A percentile compares a stretch with the other conserved stretches of the same genome.
phyloP scores from a whole-genome alignment of 306 rosid species.

The Sphenostylis stenocarpa region DNA sequence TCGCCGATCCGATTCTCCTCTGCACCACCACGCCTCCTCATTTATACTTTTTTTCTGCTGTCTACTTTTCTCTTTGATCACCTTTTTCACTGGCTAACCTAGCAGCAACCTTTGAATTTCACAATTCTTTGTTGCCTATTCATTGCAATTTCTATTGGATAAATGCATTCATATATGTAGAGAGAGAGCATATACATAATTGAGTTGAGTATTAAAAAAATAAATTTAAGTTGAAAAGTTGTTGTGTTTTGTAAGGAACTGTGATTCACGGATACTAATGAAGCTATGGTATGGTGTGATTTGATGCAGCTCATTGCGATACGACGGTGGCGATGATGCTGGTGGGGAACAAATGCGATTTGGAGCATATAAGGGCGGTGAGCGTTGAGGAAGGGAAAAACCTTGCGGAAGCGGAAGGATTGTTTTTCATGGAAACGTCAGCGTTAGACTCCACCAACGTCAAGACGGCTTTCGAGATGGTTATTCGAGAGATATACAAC shows the following conservation, averaged over 20 bases:
- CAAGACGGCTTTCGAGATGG: constrained; percentile 79
- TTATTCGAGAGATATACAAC: constrained; percentile 83
- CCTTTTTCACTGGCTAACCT: neutral
- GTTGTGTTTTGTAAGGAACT: neutral
- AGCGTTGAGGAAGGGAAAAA: constrained; percentile 85
- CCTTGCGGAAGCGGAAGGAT: constrained; percentile 87
- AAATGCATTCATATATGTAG: too few species aligned
- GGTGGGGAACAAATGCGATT: constrained; percentile 87
- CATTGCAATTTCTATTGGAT: too few species aligned
- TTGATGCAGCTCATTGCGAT: constrained; percentile 84
- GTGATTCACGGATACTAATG: too few species aligned
- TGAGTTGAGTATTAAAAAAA: too few species aligned
- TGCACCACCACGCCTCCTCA: too few species aligned
- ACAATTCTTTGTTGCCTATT: too few species aligned
- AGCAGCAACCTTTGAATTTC: too few species aligned
- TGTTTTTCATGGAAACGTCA: constrained; percentile 96
- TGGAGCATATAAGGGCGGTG: constrained; percentile 79
- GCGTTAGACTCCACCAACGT: constrained; percentile 90
- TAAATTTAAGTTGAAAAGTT: neutral
- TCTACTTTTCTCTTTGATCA: neutral
- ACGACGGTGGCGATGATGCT: constrained; percentile 89
- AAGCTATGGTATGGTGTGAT: neutral
- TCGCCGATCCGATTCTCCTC: neutral
- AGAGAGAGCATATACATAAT: too few species aligned
- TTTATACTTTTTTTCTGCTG: too few species aligned